A percentile compares a stretch with the other conserved stretches of the same genome.
Evolutionary conservation across 2,329 filamentous ascomycete genomes (phyloP).

Genomic region (Trichoderma semiorbis): DNA sequence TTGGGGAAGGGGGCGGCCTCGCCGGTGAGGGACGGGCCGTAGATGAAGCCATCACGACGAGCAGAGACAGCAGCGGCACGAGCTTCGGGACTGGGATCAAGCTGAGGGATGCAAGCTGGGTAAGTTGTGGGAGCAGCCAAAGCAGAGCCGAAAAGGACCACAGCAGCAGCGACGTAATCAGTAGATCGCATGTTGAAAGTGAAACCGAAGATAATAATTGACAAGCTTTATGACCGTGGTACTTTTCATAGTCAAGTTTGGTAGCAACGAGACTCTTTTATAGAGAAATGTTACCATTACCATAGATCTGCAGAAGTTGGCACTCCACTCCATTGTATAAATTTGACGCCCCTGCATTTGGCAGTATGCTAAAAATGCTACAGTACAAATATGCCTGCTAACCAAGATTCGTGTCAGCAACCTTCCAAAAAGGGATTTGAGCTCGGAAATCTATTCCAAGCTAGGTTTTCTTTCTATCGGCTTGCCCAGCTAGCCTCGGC

Average conservation of each 20-base stretch:
- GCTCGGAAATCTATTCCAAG: neutral
- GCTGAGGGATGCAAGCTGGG: conserved; percentile 18
- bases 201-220: neutral
- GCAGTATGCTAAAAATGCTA: neutral
- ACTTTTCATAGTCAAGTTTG: neutral
- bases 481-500: neutral
- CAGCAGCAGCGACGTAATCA: neutral
- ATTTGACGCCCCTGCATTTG: neutral
- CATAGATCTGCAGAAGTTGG: neutral
- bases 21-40: conserved; percentile 24
- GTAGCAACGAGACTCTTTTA: neutral
- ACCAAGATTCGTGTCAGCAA: neutral
- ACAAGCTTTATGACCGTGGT: neutral
- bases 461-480: neutral
- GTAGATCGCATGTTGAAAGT: neutral
- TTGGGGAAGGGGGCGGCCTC: conserved; percentile 23
- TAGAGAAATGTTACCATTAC: neutral
- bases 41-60: conserved; percentile 17
- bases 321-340: neutral
- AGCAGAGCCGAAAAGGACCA: neutral
- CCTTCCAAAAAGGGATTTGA: neutral
- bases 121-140: neutral
- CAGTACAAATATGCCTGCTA: neutral
- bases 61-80: conserved; percentile 16
- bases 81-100: conserved; percentile 14